Conservation (phyloP, 805 yeast species). For the Pichia paraexigua region DNA sequence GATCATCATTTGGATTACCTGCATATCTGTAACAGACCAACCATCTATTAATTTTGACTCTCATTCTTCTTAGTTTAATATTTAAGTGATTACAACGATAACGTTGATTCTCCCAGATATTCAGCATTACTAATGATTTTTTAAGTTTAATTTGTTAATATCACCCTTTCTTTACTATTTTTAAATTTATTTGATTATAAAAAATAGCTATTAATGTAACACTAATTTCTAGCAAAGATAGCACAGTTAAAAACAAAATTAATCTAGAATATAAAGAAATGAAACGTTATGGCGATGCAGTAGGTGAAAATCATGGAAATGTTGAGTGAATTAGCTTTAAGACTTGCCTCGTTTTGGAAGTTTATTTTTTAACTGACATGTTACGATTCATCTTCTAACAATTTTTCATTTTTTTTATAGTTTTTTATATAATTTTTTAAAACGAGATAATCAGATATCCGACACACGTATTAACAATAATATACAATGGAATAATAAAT, state of each 20-base stretch:
- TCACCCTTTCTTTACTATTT: not conserved
- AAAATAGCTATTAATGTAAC: too few relatives aligned
- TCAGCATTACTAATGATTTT: not conserved
- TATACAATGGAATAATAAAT: slow-evolving; percentile 1
- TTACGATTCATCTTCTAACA: not conserved
- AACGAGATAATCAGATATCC: not conserved
- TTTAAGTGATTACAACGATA: not conserved
- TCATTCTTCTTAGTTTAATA: slow-evolving; percentile 9
- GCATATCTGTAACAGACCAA: slow-evolving; percentile 18
- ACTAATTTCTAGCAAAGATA: not conserved
- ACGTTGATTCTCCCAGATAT: not conserved
- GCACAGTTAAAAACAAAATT: too few relatives aligned
- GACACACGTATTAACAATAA: slow-evolving; percentile 1
- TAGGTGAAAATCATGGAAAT: not conserved
- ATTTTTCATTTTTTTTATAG: not conserved
- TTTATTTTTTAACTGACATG: not conserved
- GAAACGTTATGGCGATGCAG: not conserved
- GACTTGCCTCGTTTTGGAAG: not conserved
- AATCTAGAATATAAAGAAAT: too few relatives aligned
- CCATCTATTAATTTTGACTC: slow-evolving; percentile 23
- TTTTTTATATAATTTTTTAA: not conserved
- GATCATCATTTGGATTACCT: slow-evolving; percentile 18
- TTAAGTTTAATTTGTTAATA: not conserved
- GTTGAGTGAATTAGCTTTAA: not conserved
- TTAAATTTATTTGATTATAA: not conserved